phyloP scores from a whole-genome alignment of 805 yeast genomes.

The Hanseniaspora lindneri region DNA sequence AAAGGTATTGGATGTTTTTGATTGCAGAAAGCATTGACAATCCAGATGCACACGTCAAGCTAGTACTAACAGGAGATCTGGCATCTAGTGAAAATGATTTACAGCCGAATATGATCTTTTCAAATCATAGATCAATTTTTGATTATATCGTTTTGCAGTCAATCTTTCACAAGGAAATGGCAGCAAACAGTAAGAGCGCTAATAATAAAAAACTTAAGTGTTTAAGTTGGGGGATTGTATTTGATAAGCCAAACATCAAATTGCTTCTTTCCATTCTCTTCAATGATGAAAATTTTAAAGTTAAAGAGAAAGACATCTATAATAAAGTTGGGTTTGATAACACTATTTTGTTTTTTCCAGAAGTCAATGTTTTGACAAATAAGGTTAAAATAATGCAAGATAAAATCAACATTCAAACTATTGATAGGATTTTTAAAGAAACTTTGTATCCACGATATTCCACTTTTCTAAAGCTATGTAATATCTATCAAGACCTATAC shows the following conservation, averaged over 20 bases:
- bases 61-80: constrained; percentile 7
- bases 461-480: constrained; percentile 41
- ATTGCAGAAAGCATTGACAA: background rate
- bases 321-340: constrained; percentile 26
- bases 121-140: constrained; percentile 55
- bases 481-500: constrained; percentile 22
- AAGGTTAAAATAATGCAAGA: constrained; percentile 39
- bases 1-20: background rate
- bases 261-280: constrained; percentile 38
- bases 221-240: constrained; percentile 54
- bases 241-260: constrained; percentile 48
- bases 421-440: constrained; percentile 47
- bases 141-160: constrained; percentile 49
- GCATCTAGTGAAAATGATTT: no score
- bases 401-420: constrained; percentile 43
- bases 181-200: no score
- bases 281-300: constrained; percentile 60
- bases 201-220: constrained; percentile 26
- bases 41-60: background rate
- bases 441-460: constrained; percentile 70
- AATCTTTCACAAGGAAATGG: no score
- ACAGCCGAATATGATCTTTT: background rate
- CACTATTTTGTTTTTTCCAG: constrained; percentile 67
- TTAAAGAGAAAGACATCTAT: constrained; percentile 28
- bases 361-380: constrained; percentile 57